Evolutionary conservation across 2,329 filamentous ascomycete species (phyloP).

Genomic region (Xenoacremonium recifei): DNA sequence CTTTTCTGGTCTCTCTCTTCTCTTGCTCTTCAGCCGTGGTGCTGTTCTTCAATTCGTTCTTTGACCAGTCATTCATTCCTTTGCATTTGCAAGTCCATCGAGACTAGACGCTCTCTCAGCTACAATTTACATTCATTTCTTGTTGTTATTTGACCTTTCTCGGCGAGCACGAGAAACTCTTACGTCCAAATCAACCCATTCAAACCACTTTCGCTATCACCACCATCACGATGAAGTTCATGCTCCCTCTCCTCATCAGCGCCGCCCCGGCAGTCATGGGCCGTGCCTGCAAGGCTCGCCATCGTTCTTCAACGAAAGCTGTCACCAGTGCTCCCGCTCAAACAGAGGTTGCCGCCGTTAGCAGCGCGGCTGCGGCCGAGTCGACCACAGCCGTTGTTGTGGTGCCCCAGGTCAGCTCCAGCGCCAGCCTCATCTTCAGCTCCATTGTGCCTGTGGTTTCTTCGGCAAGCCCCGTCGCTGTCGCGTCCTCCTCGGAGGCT

Average conservation of each 20-base stretch:
- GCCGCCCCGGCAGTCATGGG: constrained; percentile 26
- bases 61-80: constrained; percentile 19
- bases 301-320: constrained; percentile 9
- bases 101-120: constrained; percentile 8
- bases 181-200: neutral
- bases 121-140: constrained; percentile 7
- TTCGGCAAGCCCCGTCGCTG: no score
- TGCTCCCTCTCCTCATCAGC: constrained; percentile 20
- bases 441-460: no score
- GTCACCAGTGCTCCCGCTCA: constrained; percentile 2
- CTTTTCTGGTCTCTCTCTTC: constrained; percentile 3
- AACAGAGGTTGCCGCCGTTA: constrained; percentile 4
- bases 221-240: constrained; percentile 25
- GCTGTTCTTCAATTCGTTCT: neutral
- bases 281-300: constrained; percentile 19
- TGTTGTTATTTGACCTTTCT: constrained; percentile 6
- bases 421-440: constrained; percentile 4
- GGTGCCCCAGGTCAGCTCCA: constrained; percentile 1
- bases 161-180: constrained; percentile 19
- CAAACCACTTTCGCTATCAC: constrained; percentile 7
- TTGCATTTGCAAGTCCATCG: constrained; percentile 13
- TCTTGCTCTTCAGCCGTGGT: neutral
- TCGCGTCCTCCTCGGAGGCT: neutral
- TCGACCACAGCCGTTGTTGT: constrained; percentile 2
- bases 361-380: neutral